A percentile compares a stretch with the other conserved stretches of the same genome.
Conservation (phyloP, 2,329 filamentous ascomycete genomes). For the Leptographium procerum region DNA sequence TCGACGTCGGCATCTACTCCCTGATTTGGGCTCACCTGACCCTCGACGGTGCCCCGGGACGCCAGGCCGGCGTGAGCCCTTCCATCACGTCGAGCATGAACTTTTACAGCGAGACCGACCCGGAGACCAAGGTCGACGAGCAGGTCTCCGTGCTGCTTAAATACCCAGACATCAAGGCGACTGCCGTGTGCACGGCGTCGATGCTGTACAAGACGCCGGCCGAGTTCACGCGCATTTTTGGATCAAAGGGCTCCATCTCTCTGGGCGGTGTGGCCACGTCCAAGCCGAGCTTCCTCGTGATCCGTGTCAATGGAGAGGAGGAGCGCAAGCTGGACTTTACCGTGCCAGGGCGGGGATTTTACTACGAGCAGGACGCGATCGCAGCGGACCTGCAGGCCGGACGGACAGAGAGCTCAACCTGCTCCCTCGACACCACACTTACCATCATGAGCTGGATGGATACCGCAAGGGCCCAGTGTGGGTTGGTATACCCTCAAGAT, state of each 20-base stretch:
- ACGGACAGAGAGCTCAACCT: conserved; percentile 24
- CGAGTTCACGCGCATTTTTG: conserved; percentile 26
- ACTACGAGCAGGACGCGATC: conserved; percentile 32
- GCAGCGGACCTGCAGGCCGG: conserved; percentile 27
- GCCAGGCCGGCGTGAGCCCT: conserved; percentile 23
- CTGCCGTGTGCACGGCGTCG: conserved; percentile 30
- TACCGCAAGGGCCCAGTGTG: conserved; percentile 19
- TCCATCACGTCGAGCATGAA: conserved; percentile 20
- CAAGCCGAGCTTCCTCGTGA: conserved; percentile 22
- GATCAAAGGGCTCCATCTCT: conserved; percentile 24
- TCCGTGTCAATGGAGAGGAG: conserved; percentile 9
- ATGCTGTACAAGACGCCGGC: conserved; percentile 16
- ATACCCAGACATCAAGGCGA: conserved; percentile 23
- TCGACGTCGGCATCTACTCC: conserved; percentile 33
- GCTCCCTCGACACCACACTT: conserved; percentile 34
- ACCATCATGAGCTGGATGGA: conserved; percentile 35
- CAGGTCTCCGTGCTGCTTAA: conserved; percentile 26
- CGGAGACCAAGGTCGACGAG: conserved; percentile 20
- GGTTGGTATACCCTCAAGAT: background rate
- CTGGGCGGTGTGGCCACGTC: conserved; percentile 23
- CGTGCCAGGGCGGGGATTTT: conserved; percentile 26
- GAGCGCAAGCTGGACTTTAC: conserved; percentile 20
- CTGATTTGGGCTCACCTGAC: conserved; percentile 27
- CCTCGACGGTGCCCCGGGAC: conserved; percentile 19
- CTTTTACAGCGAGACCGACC: background rate